These are phyloP conservation scores for Agastache rugosa DNA, from an alignment of 257 asterid genomes.

Conservation along the genomic window DNA sequence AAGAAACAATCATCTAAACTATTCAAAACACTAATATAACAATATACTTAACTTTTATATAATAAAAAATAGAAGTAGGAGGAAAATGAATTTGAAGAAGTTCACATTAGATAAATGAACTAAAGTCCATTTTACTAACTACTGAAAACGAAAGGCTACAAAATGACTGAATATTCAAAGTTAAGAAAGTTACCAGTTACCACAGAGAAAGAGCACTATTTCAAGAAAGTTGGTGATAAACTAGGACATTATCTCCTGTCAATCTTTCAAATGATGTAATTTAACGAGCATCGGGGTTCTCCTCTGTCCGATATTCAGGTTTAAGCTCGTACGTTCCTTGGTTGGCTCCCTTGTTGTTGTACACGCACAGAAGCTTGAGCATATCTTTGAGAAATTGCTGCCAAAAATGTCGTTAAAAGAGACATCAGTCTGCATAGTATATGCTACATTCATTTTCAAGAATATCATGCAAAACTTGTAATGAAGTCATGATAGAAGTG, in stretches of 20 bases:
- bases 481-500: neutral
- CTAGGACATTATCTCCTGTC: neutral
- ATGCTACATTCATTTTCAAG: neutral
- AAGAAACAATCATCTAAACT: neutral
- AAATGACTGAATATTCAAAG: neutral
- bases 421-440: slow-evolving; percentile 2
- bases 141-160: neutral
- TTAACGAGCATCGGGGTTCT: slow-evolving; percentile 42
- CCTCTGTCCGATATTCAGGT: slow-evolving; percentile 81
- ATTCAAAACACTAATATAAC: neutral
- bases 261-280: neutral
- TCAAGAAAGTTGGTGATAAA: neutral
- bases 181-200: neutral
- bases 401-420: slow-evolving; percentile 1
- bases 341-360: slow-evolving; percentile 88
- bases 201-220: neutral
- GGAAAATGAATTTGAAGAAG: neutral
- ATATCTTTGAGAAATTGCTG: slow-evolving; percentile 94
- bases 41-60: too few relatives aligned
- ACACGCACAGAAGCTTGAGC: slow-evolving; percentile 82
- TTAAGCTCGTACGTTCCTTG: slow-evolving; percentile 93
- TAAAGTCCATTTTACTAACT: neutral
- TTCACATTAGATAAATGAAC: neutral
- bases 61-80: neutral
- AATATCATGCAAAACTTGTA: neutral